Conservation (phyloP, 352 stramenopile genomes). For the Phytopythium chamaehyphon region DNA sequence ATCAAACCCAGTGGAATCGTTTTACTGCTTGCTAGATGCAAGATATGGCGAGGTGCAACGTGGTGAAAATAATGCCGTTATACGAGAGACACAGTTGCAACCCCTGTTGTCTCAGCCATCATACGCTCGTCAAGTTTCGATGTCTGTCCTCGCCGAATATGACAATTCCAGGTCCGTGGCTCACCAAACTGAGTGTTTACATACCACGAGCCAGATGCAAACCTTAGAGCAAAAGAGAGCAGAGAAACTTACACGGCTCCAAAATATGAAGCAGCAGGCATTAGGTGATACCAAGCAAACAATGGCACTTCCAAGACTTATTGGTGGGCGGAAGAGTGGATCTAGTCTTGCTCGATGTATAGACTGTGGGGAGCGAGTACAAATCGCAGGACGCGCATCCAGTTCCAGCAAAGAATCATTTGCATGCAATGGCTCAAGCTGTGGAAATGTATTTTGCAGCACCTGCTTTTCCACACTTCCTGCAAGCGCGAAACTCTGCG, state of each 20-base stretch:
- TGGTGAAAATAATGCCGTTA: too few species aligned
- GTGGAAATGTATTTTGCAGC: slow-evolving; percentile 56
- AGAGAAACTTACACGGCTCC: slow-evolving; percentile 28
- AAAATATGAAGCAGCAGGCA: slow-evolving; percentile 55
- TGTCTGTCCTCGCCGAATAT: not conserved
- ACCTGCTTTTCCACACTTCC: slow-evolving; percentile 45
- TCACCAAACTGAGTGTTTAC: slow-evolving; percentile 13
- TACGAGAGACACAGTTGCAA: too few species aligned
- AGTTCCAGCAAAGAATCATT: slow-evolving; percentile 5
- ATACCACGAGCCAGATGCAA: slow-evolving; percentile 54
- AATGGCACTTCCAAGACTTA: slow-evolving; percentile 48
- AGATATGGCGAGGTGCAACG: too few species aligned
- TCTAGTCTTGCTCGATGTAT: slow-evolving; percentile 49
- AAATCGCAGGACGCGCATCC: slow-evolving; percentile 24
- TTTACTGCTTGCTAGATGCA: too few species aligned
- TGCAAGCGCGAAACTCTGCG: slow-evolving; percentile 49
- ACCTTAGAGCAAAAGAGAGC: slow-evolving; percentile 58
- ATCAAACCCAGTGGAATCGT: too few species aligned
- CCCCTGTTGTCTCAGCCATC: too few species aligned
- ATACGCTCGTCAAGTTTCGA: too few species aligned
- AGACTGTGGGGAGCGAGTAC: slow-evolving; percentile 43
- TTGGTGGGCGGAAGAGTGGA: slow-evolving; percentile 70
- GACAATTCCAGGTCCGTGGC: not conserved
- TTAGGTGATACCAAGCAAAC: slow-evolving; percentile 54
- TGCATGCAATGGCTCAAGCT: slow-evolving; percentile 50